Evolutionary conservation across 75 land plant genomes (phyloP).

Genomic region (Cunninghamia lanceolata): DNA sequence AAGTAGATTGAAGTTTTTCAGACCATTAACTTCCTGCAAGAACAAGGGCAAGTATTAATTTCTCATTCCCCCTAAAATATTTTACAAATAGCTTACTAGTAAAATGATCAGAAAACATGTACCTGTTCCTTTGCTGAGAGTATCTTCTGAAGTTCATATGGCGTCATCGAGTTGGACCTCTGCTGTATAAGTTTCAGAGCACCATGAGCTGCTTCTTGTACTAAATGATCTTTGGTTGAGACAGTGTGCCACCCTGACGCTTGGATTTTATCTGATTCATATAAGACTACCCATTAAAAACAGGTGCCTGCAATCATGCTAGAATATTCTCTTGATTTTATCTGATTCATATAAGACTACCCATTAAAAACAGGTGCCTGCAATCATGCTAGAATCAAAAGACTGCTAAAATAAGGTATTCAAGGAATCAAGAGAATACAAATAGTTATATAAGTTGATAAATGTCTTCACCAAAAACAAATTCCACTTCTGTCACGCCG

Average conservation of each 20-base stretch:
- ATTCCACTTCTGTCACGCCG: neutral
- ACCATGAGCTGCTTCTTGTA: slow-evolving; percentile 43
- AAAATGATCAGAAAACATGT: neutral
- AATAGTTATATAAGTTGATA: neutral
- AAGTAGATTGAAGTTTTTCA: slow-evolving; percentile 17
- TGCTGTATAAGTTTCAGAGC: slow-evolving; percentile 28
- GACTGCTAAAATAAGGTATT: neutral
- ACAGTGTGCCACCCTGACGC: slow-evolving; percentile 23
- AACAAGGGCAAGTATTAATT: neutral
- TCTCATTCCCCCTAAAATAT: neutral
- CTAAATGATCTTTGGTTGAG: slow-evolving; percentile 28
- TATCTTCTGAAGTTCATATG: slow-evolving; percentile 42
- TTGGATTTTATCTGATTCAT: slow-evolving; percentile 19
- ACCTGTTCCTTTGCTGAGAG: slow-evolving; percentile 42
- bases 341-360: slow-evolving; percentile 6
- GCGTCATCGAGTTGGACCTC: slow-evolving; percentile 44
- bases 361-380: neutral
- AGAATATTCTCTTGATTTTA: slow-evolving; percentile 10
- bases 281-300: neutral
- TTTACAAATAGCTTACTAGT: neutral
- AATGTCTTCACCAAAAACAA: neutral
- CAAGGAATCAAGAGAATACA: neutral
- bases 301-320: neutral
- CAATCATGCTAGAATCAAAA: neutral
- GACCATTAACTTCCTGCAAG: slow-evolving; percentile 22